Percentiles rank a stretch among this genome's conserved stretches.
These are phyloP conservation scores for Blastomyces gilchristii DNA, from an alignment of 2,329 filamentous ascomycete genomes.

Conservation along the genomic window DNA sequence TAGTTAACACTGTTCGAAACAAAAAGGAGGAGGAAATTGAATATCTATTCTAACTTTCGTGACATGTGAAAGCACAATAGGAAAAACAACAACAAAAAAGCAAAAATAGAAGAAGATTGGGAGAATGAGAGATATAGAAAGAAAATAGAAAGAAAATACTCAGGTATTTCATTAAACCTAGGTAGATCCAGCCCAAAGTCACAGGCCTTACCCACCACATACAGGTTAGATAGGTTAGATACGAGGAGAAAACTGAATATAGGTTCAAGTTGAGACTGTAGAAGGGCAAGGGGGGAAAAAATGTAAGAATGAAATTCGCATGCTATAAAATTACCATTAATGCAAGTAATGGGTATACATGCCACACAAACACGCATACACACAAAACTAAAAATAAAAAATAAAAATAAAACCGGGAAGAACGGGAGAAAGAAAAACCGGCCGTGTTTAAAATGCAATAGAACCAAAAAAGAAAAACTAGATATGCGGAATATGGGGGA, in stretches of 20 bases:
- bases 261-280: too few relatives aligned
- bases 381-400: background rate
- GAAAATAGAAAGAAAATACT: too few relatives aligned
- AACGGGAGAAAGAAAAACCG: background rate
- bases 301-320: background rate
- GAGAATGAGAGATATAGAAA: too few relatives aligned
- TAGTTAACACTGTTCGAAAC: too few relatives aligned
- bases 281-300: background rate
- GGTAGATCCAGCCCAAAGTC: background rate
- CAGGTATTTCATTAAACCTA: background rate
- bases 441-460: slow-evolving; percentile 1
- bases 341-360: slow-evolving; percentile 7
- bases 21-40: too few relatives aligned
- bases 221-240: too few relatives aligned
- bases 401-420: background rate
- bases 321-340: background rate
- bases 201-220: background rate
- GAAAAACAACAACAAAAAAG: too few relatives aligned
- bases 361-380: background rate
- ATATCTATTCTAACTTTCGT: too few relatives aligned
- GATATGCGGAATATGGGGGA: background rate
- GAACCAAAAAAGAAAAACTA: background rate
- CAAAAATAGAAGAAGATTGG: too few relatives aligned
- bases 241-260: background rate
- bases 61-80: too few relatives aligned